phyloP scores from a whole-genome alignment of 495 filamentous ascomycete genomes.

The Alectoria sarmentosa region DNA sequence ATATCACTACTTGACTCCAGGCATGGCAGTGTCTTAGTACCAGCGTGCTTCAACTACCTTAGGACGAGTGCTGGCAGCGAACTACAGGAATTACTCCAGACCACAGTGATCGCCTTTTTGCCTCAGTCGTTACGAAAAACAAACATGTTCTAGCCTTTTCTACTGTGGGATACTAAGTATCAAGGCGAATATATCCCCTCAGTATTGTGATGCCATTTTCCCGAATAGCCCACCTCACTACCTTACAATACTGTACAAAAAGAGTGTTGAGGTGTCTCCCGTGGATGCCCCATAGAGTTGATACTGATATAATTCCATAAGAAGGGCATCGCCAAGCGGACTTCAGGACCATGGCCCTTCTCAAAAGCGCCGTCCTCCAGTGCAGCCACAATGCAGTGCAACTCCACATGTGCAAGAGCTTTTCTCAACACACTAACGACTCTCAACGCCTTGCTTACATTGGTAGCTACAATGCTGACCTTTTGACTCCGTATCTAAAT shows the following conservation, averaged over 20 bases:
- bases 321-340: neutral
- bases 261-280: neutral
- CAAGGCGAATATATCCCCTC: too few relatives aligned
- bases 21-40: too few relatives aligned
- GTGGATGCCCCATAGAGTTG: neutral
- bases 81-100: too few relatives aligned
- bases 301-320: neutral
- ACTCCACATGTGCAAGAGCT: conserved; percentile 1
- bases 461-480: neutral
- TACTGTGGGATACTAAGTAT: too few relatives aligned
- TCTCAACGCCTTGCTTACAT: conserved; percentile 6
- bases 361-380: conserved; percentile 4
- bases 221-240: neutral
- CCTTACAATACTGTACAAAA: neutral
- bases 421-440: conserved; percentile 4
- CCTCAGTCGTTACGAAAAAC: too few relatives aligned
- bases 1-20: too few relatives aligned
- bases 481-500: neutral
- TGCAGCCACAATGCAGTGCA: neutral
- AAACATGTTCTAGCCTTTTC: too few relatives aligned
- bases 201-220: neutral
- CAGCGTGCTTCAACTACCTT: too few relatives aligned
- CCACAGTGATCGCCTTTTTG: too few relatives aligned
- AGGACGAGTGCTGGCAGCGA: too few relatives aligned
- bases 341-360: neutral